A percentile compares a stretch with the other conserved stretches of the same genome.
Conservation (phyloP, 2,329 filamentous ascomycete species). For the Ampelomyces quisqualis region DNA sequence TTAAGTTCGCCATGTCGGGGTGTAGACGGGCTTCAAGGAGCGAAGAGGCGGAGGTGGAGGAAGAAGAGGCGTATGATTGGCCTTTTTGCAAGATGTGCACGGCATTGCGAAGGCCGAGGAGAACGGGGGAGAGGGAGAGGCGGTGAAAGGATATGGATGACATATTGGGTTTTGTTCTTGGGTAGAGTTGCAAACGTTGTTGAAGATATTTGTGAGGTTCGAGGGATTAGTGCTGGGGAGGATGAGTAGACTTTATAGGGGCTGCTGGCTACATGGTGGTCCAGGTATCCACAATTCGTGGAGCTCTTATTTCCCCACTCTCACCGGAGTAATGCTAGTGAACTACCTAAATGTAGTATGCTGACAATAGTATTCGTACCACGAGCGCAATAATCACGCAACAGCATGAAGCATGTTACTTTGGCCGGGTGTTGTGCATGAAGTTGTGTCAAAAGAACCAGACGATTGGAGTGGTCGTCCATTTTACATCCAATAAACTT, state of each 20-base stretch:
- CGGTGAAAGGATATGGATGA: conserved; percentile 33
- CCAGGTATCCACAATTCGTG: too few species aligned
- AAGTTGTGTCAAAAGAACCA: too few species aligned
- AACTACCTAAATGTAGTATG: too few species aligned
- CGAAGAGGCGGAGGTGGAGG: conserved; percentile 39
- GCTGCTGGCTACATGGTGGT: too few species aligned
- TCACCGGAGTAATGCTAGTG: too few species aligned
- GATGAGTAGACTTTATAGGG: not conserved
- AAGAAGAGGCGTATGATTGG: conserved; percentile 44
- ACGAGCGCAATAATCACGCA: too few species aligned
- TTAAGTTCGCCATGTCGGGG: conserved; percentile 53
- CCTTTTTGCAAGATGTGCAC: conserved; percentile 49
- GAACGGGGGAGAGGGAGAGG: conserved; percentile 46
- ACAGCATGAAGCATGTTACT: too few species aligned
- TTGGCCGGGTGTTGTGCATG: too few species aligned
- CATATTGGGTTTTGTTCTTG: not conserved
- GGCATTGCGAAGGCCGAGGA: conserved; percentile 48
- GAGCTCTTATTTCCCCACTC: too few species aligned
- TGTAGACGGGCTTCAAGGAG: conserved; percentile 48
- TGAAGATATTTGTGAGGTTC: not conserved
- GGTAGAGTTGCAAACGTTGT: not conserved
- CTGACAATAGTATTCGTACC: too few species aligned
- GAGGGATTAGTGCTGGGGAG: not conserved
- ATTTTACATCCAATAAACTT: not conserved
- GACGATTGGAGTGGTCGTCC: not conserved